These are phyloP conservation scores for Solanum hybrid DNA, from an alignment of 305 asterid genomes.

Conservation along the genomic window DNA sequence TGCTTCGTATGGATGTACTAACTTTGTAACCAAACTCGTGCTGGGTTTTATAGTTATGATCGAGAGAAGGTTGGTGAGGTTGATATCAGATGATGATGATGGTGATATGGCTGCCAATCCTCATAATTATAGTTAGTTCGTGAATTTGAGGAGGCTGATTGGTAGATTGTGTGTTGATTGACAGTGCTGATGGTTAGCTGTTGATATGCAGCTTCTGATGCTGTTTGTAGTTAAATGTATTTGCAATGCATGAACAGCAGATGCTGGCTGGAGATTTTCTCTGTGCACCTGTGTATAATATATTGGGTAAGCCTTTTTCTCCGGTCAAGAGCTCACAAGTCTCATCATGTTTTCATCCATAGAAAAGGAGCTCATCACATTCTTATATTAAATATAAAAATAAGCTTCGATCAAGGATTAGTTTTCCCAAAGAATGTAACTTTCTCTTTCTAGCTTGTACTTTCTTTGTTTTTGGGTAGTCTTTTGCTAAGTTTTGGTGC, in stretches of 20 bases:
- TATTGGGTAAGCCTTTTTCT: slow-evolving; percentile 13
- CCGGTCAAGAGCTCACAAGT: background rate
- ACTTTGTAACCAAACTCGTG: slow-evolving; percentile 10
- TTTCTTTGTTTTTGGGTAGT: background rate
- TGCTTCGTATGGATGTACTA: background rate
- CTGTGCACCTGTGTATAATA: background rate
- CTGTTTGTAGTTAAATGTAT: slow-evolving; percentile 8
- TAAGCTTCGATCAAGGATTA: background rate
- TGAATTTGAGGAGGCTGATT: slow-evolving; percentile 2
- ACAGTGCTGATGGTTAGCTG: slow-evolving; percentile 11
- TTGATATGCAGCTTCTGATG: slow-evolving; percentile 15
- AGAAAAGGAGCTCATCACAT: background rate
- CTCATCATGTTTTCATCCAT: background rate
- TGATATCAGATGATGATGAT: slow-evolving; percentile 1
- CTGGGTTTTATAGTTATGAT: slow-evolving; percentile 14
- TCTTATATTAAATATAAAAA: background rate
- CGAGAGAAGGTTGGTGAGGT: slow-evolving; percentile 16
- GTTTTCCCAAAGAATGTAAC: background rate
- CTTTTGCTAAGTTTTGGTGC: background rate
- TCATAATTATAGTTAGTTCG: background rate
- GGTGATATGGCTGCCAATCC: background rate
- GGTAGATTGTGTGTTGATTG: background rate
- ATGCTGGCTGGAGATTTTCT: slow-evolving; percentile 10
- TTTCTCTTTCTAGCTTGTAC: background rate
- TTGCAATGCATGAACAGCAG: slow-evolving; percentile 16